A percentile compares a stretch with the other conserved stretches of the same genome.
These are phyloP conservation scores for Pseudogymnoascus sp. DNA, from an alignment of 2,329 filamentous ascomycete species.

Conservation along the genomic window DNA sequence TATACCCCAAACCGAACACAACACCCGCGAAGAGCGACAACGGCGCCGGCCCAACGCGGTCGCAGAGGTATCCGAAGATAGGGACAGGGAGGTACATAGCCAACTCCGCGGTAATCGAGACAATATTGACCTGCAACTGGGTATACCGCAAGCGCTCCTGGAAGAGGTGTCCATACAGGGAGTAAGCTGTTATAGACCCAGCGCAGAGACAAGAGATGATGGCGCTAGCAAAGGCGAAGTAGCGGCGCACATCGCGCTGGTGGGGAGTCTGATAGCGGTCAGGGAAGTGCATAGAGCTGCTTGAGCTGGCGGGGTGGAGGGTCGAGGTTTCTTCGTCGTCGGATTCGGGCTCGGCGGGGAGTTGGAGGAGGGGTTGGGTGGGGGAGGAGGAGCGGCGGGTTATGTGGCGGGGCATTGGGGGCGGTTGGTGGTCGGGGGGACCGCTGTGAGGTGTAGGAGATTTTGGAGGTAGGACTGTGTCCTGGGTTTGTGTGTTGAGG, in stretches of 20 bases:
- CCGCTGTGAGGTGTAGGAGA: background rate
- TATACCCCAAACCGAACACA: conserved; percentile 73
- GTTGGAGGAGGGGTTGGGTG: background rate
- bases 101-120: conserved; percentile 78
- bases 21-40: conserved; percentile 63
- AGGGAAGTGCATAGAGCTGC: conserved; percentile 2
- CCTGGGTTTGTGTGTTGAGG: background rate
- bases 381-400: background rate
- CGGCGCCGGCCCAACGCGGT: conserved; percentile 72
- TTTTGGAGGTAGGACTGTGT: background rate
- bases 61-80: conserved; percentile 81
- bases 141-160: conserved; percentile 79
- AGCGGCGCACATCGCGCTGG: conserved; percentile 22
- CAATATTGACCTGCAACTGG: conserved; percentile 84
- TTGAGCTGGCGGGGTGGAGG: background rate
- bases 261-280: background rate
- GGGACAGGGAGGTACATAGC: conserved; percentile 90
- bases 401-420: background rate
- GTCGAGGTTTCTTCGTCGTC: background rate
- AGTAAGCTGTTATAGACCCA: conserved; percentile 87
- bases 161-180: conserved; percentile 85
- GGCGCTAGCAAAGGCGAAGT: conserved; percentile 44
- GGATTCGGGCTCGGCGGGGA: background rate
- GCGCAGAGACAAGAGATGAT: conserved; percentile 62
- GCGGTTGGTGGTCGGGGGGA: background rate